A percentile compares a stretch with the other conserved stretches of the same genome.
phyloP scores from a whole-genome alignment of 78 protist species.

The Guillardia theta region DNA sequence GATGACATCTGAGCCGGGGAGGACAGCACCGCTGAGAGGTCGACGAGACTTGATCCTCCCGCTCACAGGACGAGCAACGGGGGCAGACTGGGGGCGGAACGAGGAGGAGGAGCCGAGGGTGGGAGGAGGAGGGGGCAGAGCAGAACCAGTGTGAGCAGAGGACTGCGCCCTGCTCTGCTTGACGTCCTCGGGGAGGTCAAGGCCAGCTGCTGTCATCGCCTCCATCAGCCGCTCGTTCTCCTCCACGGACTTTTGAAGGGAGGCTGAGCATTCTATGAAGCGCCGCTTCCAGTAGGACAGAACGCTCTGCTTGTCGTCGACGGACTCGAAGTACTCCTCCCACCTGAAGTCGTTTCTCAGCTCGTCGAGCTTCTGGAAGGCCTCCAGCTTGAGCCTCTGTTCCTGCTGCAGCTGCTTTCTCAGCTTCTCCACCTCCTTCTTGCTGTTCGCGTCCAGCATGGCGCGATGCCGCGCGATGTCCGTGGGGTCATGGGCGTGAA shows the following conservation, averaged over 20 bases:
- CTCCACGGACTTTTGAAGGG: not conserved
- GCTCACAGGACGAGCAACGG: not conserved
- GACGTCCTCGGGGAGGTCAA: not conserved
- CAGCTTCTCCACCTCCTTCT: not conserved
- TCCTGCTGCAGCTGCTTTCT: not conserved
- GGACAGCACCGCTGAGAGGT: not conserved
- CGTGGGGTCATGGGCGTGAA: not conserved
- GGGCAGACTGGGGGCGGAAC: slow-evolving; percentile 2
- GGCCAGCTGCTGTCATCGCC: not conserved
- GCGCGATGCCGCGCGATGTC: not conserved
- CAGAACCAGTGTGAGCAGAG: not conserved
- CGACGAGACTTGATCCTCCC: not conserved
- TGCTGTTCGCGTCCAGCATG: not conserved
- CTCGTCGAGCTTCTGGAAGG: slow-evolving; percentile 13
- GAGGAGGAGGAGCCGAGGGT: not conserved
- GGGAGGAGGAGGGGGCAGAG: not conserved
- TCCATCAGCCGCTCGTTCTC: slow-evolving; percentile 9
- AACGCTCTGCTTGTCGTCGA: not conserved
- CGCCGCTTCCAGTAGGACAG: not conserved
- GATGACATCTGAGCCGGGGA: not conserved
- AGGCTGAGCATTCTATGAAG: not conserved
- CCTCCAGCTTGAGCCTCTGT: slow-evolving; percentile 29
- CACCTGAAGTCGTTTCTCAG: slow-evolving; percentile 23
- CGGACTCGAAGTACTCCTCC: slow-evolving; percentile 10
- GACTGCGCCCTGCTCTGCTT: not conserved